Evolutionary conservation across 768 basidiomycete genomes (phyloP), one percentile per base, ranked within the genome.

Genomic region (Floccularia luteovirens): DNA sequence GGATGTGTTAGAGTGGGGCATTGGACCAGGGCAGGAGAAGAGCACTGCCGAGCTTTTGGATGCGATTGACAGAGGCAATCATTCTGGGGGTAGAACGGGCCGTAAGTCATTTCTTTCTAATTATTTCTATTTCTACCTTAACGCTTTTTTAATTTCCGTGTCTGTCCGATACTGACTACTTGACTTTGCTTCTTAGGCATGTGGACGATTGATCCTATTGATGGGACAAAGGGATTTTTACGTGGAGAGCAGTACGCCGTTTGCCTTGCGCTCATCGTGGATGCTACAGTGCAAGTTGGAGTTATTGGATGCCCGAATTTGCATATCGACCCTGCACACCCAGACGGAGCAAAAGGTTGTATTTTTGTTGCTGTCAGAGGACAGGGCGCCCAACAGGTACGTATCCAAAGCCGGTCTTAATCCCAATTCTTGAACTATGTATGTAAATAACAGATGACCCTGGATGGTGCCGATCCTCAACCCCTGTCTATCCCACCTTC

Each of bases 291-390:
- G 24, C 69, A 89, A 53, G 67, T 96, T 2, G 91, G 89, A 4
- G 78, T 92, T 13, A 82, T 92, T 48, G 91, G 90, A 5, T 96
- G 93, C 58, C 94, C 94, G 1, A 99, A 99, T 59, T 69, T 98
- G 13, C 84, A 80, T 7, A 60, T 78, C 27, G 66, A 77, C 48
- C 58, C 62, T 3, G 47, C 58, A 1, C 59, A 72, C 25, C 75
- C 81, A 3, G 66, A 79, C 7, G 74, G 74, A 8, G 70, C 68
- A 25, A 79, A 70, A 34, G 94, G 94, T 0, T 84, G 82, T 41
- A 66, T 98, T 23, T 96, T 96, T 54, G 72, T 87, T 24, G 89
- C 91, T 13, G 79, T 88, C n/a, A 74, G 77, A 52, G 90, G 88
- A 1, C 81, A 91, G 39, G 93, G 94, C 2, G 79, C 86, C 19